phyloP scores from a whole-genome alignment of 1,139 yeast species.

The Petasospora rhodanensis region DNA sequence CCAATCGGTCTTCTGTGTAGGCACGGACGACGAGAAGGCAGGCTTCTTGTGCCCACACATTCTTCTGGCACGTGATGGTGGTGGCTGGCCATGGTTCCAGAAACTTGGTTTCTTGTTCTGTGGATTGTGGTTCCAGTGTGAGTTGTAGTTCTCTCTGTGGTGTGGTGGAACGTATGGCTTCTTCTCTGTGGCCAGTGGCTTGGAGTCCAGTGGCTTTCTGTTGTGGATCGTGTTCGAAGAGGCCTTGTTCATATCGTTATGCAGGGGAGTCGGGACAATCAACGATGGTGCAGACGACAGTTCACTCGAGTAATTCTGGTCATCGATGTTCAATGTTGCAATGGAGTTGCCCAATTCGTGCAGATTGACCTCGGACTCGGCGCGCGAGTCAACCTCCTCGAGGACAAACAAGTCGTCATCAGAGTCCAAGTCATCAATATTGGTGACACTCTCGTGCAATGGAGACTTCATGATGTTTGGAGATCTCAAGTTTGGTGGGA shows the following conservation, averaged over 20 bases:
- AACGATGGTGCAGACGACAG: conserved; percentile 17
- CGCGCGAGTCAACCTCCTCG: conserved; percentile 35
- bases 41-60: conserved; percentile 15
- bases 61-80: conserved; percentile 17
- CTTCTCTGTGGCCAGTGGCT: conserved; percentile 17
- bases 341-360: conserved; percentile 8
- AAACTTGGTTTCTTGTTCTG: conserved; percentile 11
- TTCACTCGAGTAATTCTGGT: conserved; percentile 7
- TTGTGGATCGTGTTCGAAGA: conserved; percentile 13
- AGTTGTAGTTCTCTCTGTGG: conserved; percentile 32
- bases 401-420: conserved; percentile 38
- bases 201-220: conserved; percentile 12
- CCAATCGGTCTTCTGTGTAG: conserved; percentile 40
- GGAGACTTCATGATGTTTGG: conserved; percentile 28
- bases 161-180: conserved; percentile 45
- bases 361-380: conserved; percentile 16
- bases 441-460: conserved; percentile 21
- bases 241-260: conserved; percentile 6
- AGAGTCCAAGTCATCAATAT: conserved; percentile 30
- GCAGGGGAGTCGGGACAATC: conserved; percentile 12
- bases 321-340: conserved; percentile 11
- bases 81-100: conserved; percentile 19
- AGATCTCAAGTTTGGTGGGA: conserved; percentile 64
- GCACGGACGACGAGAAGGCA: conserved; percentile 35
- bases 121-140: conserved; percentile 10